Conservation (phyloP, 2,329 filamentous ascomycete species). For the Trichophyton schoenleinii region DNA sequence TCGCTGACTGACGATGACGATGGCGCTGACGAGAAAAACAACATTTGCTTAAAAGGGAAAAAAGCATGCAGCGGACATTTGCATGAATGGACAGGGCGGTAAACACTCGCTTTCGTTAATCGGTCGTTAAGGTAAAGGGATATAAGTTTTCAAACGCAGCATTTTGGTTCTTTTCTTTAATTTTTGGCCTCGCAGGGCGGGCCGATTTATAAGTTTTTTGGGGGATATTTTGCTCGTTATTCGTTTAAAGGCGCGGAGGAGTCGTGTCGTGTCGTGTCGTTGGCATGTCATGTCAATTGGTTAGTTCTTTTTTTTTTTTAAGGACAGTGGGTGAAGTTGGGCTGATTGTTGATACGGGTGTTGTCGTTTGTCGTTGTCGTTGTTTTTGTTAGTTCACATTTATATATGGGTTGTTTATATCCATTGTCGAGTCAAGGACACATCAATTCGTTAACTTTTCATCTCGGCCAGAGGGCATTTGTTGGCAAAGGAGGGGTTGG, state of each 20-base stretch:
- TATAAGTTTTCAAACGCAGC: not conserved
- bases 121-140: not conserved
- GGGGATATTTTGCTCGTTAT: not conserved
- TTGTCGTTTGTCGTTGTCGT: not conserved
- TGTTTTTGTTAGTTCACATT: not conserved
- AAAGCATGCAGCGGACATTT: slow-evolving; percentile 1
- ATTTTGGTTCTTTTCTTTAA: not conserved
- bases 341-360: not conserved
- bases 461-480: not conserved
- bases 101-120: slow-evolving; percentile 4
- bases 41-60: not conserved
- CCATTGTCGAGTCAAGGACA: not conserved
- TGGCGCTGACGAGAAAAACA: not conserved
- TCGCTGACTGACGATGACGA: slow-evolving; percentile 2
- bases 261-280: not conserved
- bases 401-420: not conserved
- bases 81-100: not conserved
- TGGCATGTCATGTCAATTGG: not conserved
- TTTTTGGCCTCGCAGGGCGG: not conserved
- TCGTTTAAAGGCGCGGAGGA: not conserved
- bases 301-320: not conserved
- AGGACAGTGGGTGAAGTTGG: not conserved
- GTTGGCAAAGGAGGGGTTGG: not conserved
- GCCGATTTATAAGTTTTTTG: not conserved
- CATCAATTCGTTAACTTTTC: not conserved